Conservation (phyloP, 768 basidiomycete species). For the Suillus tomentosus region DNA sequence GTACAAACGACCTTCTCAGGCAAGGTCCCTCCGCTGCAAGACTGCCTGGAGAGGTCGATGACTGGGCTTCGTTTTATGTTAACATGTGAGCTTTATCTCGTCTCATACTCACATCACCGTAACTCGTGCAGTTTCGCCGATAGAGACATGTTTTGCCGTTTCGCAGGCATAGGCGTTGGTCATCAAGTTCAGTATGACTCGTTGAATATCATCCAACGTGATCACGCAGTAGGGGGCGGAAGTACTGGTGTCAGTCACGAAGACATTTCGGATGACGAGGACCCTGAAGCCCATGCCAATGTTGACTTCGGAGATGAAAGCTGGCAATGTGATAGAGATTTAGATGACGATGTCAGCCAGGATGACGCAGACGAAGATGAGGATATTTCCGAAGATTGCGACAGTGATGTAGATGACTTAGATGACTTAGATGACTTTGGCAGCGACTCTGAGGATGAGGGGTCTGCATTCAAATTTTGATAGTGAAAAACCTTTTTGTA, state of each 20-base stretch:
- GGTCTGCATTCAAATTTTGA: constrained; percentile 1
- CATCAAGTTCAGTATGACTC: too few species aligned
- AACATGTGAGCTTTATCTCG: not conserved
- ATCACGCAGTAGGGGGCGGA: not conserved
- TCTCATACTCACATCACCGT: too few species aligned
- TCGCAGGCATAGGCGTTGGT: too few species aligned
- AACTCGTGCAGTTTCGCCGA: too few species aligned
- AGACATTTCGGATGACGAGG: not conserved
- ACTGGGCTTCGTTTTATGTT: not conserved
- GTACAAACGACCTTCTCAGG: not conserved
- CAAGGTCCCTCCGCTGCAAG: not conserved
- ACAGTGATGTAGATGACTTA: not conserved
- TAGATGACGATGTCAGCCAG: not conserved
- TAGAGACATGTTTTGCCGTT: too few species aligned
- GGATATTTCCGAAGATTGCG: not conserved
- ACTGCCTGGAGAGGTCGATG: not conserved
- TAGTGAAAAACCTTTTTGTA: too few species aligned
- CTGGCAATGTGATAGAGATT: not conserved
- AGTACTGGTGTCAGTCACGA: not conserved
- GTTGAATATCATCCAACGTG: not conserved
- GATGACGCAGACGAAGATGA: not conserved
- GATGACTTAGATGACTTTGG: not conserved
- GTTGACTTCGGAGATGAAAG: not conserved
- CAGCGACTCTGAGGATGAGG: not conserved
- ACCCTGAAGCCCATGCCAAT: not conserved